Evolutionary conservation across 2,329 filamentous ascomycete species (phyloP).

Genomic region (Albophoma yamanashiensis): DNA sequence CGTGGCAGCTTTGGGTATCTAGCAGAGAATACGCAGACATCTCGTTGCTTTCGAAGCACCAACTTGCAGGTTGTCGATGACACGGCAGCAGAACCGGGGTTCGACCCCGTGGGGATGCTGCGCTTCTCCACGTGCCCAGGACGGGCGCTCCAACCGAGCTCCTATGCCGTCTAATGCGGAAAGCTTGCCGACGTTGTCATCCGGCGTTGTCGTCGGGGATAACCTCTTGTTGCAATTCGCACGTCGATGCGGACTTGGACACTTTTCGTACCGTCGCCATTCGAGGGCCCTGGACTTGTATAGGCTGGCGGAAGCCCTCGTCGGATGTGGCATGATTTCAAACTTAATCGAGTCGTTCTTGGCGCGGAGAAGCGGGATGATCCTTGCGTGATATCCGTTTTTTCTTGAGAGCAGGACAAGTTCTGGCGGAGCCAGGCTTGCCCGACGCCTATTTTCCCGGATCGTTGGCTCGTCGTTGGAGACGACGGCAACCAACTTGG

Average conservation of each 20-base stretch:
- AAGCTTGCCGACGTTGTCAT: background rate
- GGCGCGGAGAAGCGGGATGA: background rate
- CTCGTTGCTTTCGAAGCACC: background rate
- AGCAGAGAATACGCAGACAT: background rate
- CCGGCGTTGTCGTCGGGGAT: background rate
- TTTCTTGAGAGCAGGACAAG: background rate
- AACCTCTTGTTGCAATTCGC: background rate
- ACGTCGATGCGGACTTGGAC: background rate
- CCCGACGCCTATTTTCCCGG: background rate
- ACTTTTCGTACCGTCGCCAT: too few species aligned
- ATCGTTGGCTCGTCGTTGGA: background rate
- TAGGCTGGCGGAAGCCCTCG: too few species aligned
- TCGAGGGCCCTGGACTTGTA: background rate
- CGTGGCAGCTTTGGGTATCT: background rate
- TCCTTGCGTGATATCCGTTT: background rate
- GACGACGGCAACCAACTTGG: background rate
- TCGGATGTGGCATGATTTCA: background rate
- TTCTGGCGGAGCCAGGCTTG: background rate
- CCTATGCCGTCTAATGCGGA: background rate
- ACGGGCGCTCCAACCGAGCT: background rate
- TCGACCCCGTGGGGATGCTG: conserved; percentile 7
- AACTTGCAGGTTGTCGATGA: background rate
- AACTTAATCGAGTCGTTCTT: background rate
- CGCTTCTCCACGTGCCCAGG: conserved; percentile 4
- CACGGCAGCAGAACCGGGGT: conserved; percentile 1